Evolutionary conservation across 108 stramenopile species (phyloP).

Genomic region (Skeletonema grethae): DNA sequence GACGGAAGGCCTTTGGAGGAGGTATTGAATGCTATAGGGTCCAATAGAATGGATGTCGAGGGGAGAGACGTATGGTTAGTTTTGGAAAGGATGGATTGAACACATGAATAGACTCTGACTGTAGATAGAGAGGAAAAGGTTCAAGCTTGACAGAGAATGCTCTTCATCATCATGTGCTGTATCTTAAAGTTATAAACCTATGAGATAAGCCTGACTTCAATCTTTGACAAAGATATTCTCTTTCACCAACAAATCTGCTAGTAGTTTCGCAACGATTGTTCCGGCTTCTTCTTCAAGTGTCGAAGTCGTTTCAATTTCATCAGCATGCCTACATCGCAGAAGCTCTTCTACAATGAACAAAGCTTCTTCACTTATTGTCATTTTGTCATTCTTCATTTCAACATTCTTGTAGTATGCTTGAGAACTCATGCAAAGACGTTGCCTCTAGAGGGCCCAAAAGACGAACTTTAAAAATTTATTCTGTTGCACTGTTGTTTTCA

Average conservation of each 20-base stretch:
- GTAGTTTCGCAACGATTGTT: neutral
- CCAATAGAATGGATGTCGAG: slow-evolving; percentile 78
- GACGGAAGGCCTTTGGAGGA: slow-evolving; percentile 73
- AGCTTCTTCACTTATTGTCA: neutral
- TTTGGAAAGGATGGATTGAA: slow-evolving; percentile 55
- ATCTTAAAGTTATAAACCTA: neutral
- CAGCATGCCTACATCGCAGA: neutral
- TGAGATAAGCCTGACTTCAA: neutral
- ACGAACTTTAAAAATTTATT: no score
- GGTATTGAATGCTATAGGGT: slow-evolving; percentile 69
- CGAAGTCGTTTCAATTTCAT: neutral
- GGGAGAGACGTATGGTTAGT: slow-evolving; percentile 69
- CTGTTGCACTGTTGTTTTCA: no score
- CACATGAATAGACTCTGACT: neutral
- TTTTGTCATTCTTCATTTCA: neutral
- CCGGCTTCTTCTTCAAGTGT: neutral
- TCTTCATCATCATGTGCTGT: neutral
- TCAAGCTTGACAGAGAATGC: neutral
- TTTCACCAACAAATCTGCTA: neutral
- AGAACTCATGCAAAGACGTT: neutral
- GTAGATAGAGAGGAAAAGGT: neutral
- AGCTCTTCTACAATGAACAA: neutral
- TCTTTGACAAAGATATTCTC: neutral
- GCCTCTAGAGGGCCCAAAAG: no score
- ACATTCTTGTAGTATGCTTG: neutral